Evolutionary conservation across 1,139 yeast species (phyloP).

Genomic region (Diutina neorugosa): DNA sequence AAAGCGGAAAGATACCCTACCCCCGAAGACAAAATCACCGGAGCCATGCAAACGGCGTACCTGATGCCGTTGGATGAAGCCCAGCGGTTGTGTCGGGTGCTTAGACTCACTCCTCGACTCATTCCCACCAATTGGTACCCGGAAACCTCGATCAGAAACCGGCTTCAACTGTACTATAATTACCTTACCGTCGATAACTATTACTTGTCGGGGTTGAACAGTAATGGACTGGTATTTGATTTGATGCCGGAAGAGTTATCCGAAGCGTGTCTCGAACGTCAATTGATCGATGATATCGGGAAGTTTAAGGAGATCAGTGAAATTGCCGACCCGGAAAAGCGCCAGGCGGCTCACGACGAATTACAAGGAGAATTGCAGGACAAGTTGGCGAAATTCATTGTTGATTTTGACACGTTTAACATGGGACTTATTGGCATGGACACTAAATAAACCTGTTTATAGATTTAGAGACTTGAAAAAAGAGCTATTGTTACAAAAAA

Average conservation of each 20-base stretch:
- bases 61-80: slow-evolving; percentile 27
- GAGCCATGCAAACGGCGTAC: slow-evolving; percentile 30
- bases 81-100: slow-evolving; percentile 17
- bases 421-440: slow-evolving; percentile 24
- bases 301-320: slow-evolving; percentile 9
- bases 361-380: slow-evolving; percentile 15
- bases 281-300: slow-evolving; percentile 22
- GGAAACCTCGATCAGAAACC: slow-evolving; percentile 21
- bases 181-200: slow-evolving; percentile 41
- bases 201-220: slow-evolving; percentile 27
- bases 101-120: slow-evolving; percentile 28
- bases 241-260: slow-evolving; percentile 32
- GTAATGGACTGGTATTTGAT: slow-evolving; percentile 37
- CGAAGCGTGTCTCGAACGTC: slow-evolving; percentile 37
- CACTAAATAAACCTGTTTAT: not conserved
- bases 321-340: slow-evolving; percentile 6
- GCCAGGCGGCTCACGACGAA: slow-evolving; percentile 5
- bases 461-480: too few species aligned
- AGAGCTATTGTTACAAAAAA: too few species aligned
- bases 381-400: slow-evolving; percentile 18
- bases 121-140: slow-evolving; percentile 28
- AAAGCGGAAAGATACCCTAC: not conserved
- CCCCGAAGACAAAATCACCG: slow-evolving; percentile 6
- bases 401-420: slow-evolving; percentile 22
- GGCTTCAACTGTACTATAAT: slow-evolving; percentile 27